Evolutionary conservation across 2,329 filamentous ascomycete species (phyloP), one percentile per base, ranked within the genome.

Genomic region (Simplicillium sp.): DNA sequence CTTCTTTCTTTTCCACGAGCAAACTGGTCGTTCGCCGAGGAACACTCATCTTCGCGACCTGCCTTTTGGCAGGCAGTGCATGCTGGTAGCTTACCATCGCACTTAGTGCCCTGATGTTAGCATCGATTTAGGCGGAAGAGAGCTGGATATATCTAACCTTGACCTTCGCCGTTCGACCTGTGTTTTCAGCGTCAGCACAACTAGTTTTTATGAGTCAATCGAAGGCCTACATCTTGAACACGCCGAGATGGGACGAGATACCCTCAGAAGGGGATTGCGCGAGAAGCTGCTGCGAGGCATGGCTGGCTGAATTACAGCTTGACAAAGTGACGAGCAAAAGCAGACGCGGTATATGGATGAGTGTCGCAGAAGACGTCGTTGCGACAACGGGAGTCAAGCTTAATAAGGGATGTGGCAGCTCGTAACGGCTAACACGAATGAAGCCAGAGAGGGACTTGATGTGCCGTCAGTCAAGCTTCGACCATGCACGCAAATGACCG

Each of bases 11-110:
- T 97, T 46, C 92, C 92, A 47, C 88, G 76, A 1, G 90, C 89
- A 62, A 96, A 97, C 59, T 96, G 88, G 56, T 97, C 90, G 54
- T 94, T 96, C 7, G 88, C 89, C 42, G 88, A 88, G 7, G 88
- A 95, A 60, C 92, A 98, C 57, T 94, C 88, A 45, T 73, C 81
- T 41, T 85, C 80, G 46, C 87, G 83, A 25, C 89, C 88, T 12
- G 87, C 87, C 63, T 88, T 89, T 62, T 96, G 90, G 57, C 92
- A 97, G 14, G 90, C 90, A 7, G 88, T 94, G 58, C 92, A 98
- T 7, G 89, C 88, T 11, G 92, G 92, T 31, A 97, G 70, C 61
- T 96, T 96, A 46, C 92, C 90, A 65, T 97, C 92, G 56, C 92
- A 98, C 79, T 84, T 54, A 16, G 32, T 14, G 17, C 17, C 34